Percentiles rank a stretch among this genome's conserved stretches.
Evolutionary conservation across 257 asterid genomes (phyloP).

Genomic region (Nicotiana paniculata): DNA sequence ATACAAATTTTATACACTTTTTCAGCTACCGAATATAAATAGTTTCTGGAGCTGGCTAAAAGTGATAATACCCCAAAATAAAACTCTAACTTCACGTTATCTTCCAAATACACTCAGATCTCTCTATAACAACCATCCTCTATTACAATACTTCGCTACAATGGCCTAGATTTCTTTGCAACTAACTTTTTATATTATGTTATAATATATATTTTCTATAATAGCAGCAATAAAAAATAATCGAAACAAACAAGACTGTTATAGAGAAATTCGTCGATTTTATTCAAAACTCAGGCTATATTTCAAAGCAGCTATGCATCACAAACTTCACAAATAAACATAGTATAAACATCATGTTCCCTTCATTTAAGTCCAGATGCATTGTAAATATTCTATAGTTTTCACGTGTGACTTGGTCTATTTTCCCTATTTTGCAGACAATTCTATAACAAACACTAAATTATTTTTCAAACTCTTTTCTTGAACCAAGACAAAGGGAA

Average conservation of each 20-base stretch:
- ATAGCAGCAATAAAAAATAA: too few relatives aligned
- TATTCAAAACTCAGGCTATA: too few relatives aligned
- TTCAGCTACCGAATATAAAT: too few relatives aligned
- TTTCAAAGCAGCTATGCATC: too few relatives aligned
- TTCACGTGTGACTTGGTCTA: not conserved
- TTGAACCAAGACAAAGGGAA: constrained; percentile 13
- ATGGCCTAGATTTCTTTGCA: too few relatives aligned
- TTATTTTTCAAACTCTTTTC: constrained; percentile 11
- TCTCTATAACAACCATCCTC: too few relatives aligned
- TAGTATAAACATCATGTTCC: not conserved
- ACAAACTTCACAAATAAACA: not conserved
- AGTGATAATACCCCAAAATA: not conserved
- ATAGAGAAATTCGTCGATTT: rapidly evolving
- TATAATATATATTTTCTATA: too few relatives aligned
- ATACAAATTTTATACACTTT: too few relatives aligned
- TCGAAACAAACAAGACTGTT: too few relatives aligned
- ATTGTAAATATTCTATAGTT: not conserved
- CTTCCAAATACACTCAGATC: rapidly evolving
- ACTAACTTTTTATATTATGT: too few relatives aligned
- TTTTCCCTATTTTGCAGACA: constrained; percentile 6
- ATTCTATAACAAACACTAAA: constrained; percentile 20
- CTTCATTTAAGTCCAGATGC: not conserved
- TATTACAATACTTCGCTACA: too few relatives aligned
- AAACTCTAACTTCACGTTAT: not conserved
- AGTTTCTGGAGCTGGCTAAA: too few relatives aligned